Conservation (phyloP, 2,329 filamentous ascomycete genomes). For the Aureobasidium sp. region DNA sequence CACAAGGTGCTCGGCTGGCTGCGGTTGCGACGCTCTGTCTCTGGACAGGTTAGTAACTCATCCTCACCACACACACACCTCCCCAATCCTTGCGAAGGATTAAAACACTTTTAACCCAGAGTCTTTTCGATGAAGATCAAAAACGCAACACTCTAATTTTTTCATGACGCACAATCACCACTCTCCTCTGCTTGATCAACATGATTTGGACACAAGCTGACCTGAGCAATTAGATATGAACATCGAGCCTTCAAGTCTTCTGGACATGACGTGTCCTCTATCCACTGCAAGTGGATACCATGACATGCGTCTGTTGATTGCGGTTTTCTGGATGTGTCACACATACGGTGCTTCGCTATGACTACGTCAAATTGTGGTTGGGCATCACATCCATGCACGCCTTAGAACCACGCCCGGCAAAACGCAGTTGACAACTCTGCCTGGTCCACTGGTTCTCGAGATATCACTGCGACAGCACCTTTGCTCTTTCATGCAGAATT, state of each 20-base stretch:
- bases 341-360: neutral
- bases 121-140: slow-evolving; percentile 12
- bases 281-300: neutral
- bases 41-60: neutral
- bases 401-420: too few species aligned
- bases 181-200: neutral
- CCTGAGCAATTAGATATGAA: neutral
- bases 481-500: neutral
- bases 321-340: neutral
- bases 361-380: neutral
- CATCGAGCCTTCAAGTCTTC: neutral
- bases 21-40: neutral
- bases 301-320: neutral
- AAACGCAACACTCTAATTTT: slow-evolving; percentile 14
- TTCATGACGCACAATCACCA: slow-evolving; percentile 8
- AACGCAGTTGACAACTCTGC: too few species aligned
- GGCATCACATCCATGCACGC: too few species aligned
- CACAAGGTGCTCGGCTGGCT: neutral
- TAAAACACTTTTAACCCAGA: slow-evolving; percentile 12
- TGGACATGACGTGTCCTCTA: neutral
- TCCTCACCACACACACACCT: neutral
- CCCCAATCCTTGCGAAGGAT: slow-evolving; percentile 1
- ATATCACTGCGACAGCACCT: too few species aligned
- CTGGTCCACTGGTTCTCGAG: neutral
- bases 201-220: neutral